Evolutionary conservation across 1,284 basidiomycete genomes (phyloP).

Genomic region (Singerocomus inundabilis): DNA sequence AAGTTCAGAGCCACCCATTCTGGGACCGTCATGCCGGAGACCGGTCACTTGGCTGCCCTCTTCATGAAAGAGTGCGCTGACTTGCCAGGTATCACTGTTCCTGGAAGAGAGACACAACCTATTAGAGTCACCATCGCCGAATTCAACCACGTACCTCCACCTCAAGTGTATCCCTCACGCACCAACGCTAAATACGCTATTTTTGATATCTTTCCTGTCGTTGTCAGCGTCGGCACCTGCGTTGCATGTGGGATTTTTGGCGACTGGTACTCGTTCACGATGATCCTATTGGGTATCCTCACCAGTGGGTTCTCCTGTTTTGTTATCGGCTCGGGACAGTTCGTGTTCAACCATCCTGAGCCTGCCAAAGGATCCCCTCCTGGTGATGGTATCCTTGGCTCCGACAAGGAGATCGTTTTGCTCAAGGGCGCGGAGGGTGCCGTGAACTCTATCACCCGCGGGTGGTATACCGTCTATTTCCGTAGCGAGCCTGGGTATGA

Average conservation of each 20-base stretch:
- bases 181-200: conserved; percentile 21
- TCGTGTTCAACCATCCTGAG: conserved; percentile 27
- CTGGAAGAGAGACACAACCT: conserved; percentile 24
- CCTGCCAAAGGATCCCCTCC: conserved; percentile 27
- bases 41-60: conserved; percentile 29
- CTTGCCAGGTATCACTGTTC: conserved; percentile 21
- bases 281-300: conserved; percentile 34
- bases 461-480: conserved; percentile 29
- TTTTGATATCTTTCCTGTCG: conserved; percentile 31
- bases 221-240: conserved; percentile 26
- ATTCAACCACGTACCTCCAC: conserved; percentile 16
- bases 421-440: too few relatives aligned
- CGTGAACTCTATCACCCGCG: too few relatives aligned
- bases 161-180: conserved; percentile 18
- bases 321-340: conserved; percentile 31
- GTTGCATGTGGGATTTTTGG: conserved; percentile 20
- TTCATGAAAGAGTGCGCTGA: too few relatives aligned
- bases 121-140: conserved; percentile 27
- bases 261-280: conserved; percentile 31
- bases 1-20: conserved; percentile 29
- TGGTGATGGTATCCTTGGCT: conserved; percentile 29
- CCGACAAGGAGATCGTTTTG: too few relatives aligned
- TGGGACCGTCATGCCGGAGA: conserved; percentile 27
- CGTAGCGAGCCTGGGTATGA: conserved; percentile 19
- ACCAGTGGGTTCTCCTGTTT: conserved; percentile 29